Evolutionary conservation across 1,284 basidiomycete species (phyloP), one percentile per base, ranked within the genome.

Genomic region (Baeospora myosura): DNA sequence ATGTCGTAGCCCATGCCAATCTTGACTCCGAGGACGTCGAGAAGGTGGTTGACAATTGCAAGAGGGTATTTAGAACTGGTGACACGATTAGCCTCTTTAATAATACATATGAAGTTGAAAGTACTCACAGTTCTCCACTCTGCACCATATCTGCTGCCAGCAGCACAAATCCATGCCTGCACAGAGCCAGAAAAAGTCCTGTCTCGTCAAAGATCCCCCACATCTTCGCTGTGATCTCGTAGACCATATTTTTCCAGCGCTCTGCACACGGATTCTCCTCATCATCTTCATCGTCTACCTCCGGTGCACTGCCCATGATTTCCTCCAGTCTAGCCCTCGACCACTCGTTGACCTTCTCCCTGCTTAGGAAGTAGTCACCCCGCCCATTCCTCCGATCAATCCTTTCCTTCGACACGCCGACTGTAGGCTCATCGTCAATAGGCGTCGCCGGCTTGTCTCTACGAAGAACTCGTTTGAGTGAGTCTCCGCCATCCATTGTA

Each of bases 401-500:
- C n/a, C 26, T 8, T 14, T 28, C 26, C n/a, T 28, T 28, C n/a
- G 26, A 28, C 26, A 8, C 26, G 8, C 26, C 26, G 14, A 28
- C 8, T 14, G 8, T 8, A 14, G 8, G 26, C 26, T 28, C 26
- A 14, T 14, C 26, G n/a, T n/a, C n/a, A 28, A 14, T 28, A 8
- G 8, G 8, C 8, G 8, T 28, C 26, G 8, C 8, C 8, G n/a
- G 21, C 25, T 24, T 2, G 17, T 12, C 23, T 49, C 45, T 17
- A 42, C 38, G 22, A 44, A 31, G 41, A 24, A 48, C 52, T 20
- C 44, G 46, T 25, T 61, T 60, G 5, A 62, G 44, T 1, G 61
- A 62, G 41, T 61, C 54, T 40, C 61, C 60, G 3, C 63, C 63
- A 43, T 67, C 63, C 43, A 61, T 54, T 0, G 52, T 53, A 14